Conservation (phyloP, 2,329 filamentous ascomycete genomes). For the Neurospora crassa region DNA sequence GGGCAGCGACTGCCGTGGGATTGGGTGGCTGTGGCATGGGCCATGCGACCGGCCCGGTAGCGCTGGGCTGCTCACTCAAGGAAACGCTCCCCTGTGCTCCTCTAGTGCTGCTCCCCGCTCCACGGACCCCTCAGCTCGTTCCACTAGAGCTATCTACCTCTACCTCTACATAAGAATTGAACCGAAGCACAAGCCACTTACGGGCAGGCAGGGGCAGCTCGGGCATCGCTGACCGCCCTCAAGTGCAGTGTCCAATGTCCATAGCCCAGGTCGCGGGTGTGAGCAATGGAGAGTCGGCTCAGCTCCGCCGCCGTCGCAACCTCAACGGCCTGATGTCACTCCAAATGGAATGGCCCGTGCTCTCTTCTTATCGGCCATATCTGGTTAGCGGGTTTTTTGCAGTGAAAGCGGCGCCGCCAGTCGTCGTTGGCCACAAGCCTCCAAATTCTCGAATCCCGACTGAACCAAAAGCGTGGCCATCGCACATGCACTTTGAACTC, state of each 20-base stretch:
- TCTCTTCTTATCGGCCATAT: not conserved
- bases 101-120: not conserved
- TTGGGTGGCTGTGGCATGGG: not conserved
- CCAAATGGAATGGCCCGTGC: not conserved
- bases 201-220: not conserved
- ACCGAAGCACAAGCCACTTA: too few species aligned
- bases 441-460: not conserved
- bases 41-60: not conserved
- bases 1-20: not conserved
- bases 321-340: not conserved
- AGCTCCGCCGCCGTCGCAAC: too few species aligned
- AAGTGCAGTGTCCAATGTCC: too few species aligned
- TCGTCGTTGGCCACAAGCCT: not conserved
- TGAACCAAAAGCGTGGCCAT: not conserved
- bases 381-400: not conserved
- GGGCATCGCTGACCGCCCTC: not conserved
- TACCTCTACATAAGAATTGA: too few species aligned
- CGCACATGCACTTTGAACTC: not conserved
- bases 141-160: too few species aligned
- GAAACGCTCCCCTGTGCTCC: not conserved
- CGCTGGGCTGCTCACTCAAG: not conserved
- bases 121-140: not conserved
- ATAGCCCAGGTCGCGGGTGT: not conserved
- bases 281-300: not conserved
- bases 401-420: not conserved